Evolutionary conservation across 768 basidiomycete genomes (phyloP).

Genomic region (Auriscalpium orientale): DNA sequence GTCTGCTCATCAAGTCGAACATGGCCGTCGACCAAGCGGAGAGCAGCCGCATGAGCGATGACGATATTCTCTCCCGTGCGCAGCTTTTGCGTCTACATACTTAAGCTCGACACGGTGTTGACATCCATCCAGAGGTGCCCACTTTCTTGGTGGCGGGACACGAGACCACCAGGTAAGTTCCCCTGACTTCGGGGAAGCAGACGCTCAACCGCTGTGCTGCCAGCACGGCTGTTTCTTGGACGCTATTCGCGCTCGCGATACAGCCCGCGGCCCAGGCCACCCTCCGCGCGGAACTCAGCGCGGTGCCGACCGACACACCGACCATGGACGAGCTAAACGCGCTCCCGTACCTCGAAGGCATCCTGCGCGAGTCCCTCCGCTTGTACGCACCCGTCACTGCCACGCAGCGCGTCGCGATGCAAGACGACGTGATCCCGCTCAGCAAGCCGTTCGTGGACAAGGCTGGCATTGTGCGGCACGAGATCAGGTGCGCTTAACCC

Average conservation of each 20-base stretch:
- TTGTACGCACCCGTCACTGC: slow-evolving; percentile 18
- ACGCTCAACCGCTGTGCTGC: background rate
- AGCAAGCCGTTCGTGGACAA: slow-evolving; percentile 15
- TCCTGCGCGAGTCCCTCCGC: slow-evolving; percentile 24
- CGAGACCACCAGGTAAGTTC: slow-evolving; percentile 16
- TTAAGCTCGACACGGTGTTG: background rate
- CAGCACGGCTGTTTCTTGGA: slow-evolving; percentile 27
- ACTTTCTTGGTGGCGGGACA: slow-evolving; percentile 26
- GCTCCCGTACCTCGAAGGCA: slow-evolving; percentile 26
- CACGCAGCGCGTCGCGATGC: slow-evolving; percentile 18
- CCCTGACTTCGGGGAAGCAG: background rate
- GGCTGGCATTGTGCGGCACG: slow-evolving; percentile 4
- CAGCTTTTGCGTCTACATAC: background rate
- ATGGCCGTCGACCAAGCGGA: slow-evolving; percentile 22
- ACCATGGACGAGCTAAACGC: slow-evolving; percentile 25
- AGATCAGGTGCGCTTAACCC: slow-evolving; percentile 9
- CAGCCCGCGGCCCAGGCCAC: slow-evolving; percentile 24
- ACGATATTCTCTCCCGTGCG: slow-evolving; percentile 24
- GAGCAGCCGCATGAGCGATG: slow-evolving; percentile 20
- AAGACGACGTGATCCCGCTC: slow-evolving; percentile 26
- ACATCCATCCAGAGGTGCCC: slow-evolving; percentile 19
- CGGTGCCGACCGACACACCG: slow-evolving; percentile 14
- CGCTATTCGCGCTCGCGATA: slow-evolving; percentile 24
- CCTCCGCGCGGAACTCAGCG: slow-evolving; percentile 26
- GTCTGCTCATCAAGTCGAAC: slow-evolving; percentile 24